Percentiles rank a stretch among this genome's conserved stretches.
These are phyloP conservation scores for Sapria himalayana DNA, from an alignment of 345 rosid species.

Conservation along the genomic window DNA sequence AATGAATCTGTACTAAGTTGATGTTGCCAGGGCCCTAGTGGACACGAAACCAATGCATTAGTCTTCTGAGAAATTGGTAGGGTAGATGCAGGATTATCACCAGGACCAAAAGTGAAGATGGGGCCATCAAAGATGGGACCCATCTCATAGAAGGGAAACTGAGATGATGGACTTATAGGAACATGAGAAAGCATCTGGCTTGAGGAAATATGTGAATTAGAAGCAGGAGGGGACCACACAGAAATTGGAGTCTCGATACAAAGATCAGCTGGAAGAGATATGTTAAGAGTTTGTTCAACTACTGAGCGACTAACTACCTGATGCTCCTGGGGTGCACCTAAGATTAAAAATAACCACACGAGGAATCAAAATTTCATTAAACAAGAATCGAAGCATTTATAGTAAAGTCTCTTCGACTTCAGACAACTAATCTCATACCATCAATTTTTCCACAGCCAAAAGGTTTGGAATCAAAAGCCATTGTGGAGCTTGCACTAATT, in stretches of 20 bases:
- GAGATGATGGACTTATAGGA: conserved; percentile 55
- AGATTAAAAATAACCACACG: conserved; percentile 2
- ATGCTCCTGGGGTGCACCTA: conserved; percentile 32
- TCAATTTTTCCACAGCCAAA: conserved; percentile 33
- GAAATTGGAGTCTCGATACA: conserved; percentile 78
- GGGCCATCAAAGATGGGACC: conserved; percentile 79
- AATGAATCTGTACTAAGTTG: conserved; percentile 86
- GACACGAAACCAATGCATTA: conserved; percentile 34
- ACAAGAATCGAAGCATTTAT: neutral
- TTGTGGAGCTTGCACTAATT: conserved; percentile 17
- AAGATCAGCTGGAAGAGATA: conserved; percentile 92
- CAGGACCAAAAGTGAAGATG: conserved; percentile 78
- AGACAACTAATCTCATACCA: conserved; percentile 22
- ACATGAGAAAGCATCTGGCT: conserved; percentile 71
- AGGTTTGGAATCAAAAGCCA: conserved; percentile 38
- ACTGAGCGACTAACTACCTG: conserved; percentile 33
- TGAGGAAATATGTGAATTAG: conserved; percentile 54
- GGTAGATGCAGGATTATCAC: conserved; percentile 41
- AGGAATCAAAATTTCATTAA: conserved; percentile 1
- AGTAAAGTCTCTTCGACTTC: too few relatives aligned
- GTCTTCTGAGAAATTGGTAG: conserved; percentile 67
- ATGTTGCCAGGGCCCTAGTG: conserved; percentile 62
- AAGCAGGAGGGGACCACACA: conserved; percentile 56
- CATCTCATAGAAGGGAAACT: conserved; percentile 84
- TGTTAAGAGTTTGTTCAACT: conserved; percentile 65